Percentiles rank a stretch among this genome's conserved stretches.
phyloP scores from a whole-genome alignment of 1,139 yeast genomes.

The Pichia sp. region DNA sequence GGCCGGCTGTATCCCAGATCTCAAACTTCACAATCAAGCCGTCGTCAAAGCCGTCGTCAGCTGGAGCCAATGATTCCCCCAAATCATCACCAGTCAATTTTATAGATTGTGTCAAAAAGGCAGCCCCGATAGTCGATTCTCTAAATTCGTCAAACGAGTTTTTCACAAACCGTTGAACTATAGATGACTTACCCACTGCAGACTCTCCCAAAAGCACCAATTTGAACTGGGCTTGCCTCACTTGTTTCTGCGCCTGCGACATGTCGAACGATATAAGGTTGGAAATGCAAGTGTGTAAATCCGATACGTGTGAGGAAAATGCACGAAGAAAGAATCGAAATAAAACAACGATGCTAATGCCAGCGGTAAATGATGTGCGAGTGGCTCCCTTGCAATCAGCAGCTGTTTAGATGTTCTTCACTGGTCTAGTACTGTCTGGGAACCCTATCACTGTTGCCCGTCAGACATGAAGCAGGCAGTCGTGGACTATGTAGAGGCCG shows the following conservation, averaged over 20 bases:
- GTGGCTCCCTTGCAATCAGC: background rate
- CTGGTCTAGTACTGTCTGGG: background rate
- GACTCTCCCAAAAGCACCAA: slow-evolving; percentile 80
- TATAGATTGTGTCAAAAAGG: slow-evolving; percentile 88
- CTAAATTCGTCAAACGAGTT: slow-evolving; percentile 91
- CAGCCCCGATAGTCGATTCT: slow-evolving; percentile 98
- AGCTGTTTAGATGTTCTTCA: background rate
- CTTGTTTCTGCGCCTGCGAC: background rate
- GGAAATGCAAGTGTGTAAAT: background rate
- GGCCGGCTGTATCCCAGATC: slow-evolving; percentile 90
- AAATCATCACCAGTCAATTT: slow-evolving; percentile 34
- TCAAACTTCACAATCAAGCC: slow-evolving; percentile 50
- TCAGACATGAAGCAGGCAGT: background rate
- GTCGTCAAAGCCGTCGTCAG: background rate
- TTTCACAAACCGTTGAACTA: slow-evolving; percentile 89
- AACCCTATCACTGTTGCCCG: background rate
- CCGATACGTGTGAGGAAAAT: background rate
- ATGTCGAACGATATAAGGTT: background rate
- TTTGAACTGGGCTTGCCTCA: slow-evolving; percentile 63
- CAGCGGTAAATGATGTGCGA: background rate
- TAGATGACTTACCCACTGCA: slow-evolving; percentile 91
- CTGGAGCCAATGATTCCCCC: background rate
- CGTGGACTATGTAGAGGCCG: background rate
- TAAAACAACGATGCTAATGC: background rate
- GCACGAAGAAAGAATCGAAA: background rate